These are phyloP conservation scores for Cryptococcus depauperatus DNA, from an alignment of 1,284 basidiomycete genomes.

Conservation along the genomic window DNA sequence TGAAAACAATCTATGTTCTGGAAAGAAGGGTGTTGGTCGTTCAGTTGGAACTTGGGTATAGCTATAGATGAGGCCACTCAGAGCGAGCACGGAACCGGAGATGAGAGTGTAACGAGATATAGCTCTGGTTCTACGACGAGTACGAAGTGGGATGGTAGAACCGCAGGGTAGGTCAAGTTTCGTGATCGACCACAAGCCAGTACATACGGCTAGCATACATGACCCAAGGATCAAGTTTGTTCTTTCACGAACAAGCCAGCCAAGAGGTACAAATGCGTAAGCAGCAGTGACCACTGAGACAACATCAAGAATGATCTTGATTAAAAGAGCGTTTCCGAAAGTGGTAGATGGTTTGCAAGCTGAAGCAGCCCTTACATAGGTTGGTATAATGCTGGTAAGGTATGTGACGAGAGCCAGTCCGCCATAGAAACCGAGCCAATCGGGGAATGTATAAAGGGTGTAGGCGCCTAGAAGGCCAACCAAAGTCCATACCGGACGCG, in stretches of 20 bases:
- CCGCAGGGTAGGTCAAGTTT: slow-evolving; percentile 18
- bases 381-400: slow-evolving; percentile 58
- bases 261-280: slow-evolving; percentile 88
- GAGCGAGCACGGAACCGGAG: slow-evolving; percentile 11
- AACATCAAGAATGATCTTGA: slow-evolving; percentile 59
- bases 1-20: slow-evolving; percentile 60
- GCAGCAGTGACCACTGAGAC: slow-evolving; percentile 77
- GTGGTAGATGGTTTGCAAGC: slow-evolving; percentile 42
- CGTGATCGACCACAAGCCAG: slow-evolving; percentile 6
- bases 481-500: background rate
- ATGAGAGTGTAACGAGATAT: slow-evolving; percentile 40
- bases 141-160: slow-evolving; percentile 12
- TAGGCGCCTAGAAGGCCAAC: slow-evolving; percentile 29
- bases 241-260: slow-evolving; percentile 66
- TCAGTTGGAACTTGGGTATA: slow-evolving; percentile 18
- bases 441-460: slow-evolving; percentile 55
- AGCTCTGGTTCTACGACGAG: slow-evolving; percentile 11
- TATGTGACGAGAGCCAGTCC: slow-evolving; percentile 63
- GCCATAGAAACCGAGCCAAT: slow-evolving; percentile 69
- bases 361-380: slow-evolving; percentile 49
- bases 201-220: slow-evolving; percentile 19
- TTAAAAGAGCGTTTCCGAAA: slow-evolving; percentile 55
- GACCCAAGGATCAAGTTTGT: slow-evolving; percentile 54
- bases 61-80: slow-evolving; percentile 11
- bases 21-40: slow-evolving; percentile 53